Evolutionary conservation across 306 rosid genomes (phyloP), one percentile per base, ranked within the genome.

Genomic region (Trifolium subterraneum): DNA sequence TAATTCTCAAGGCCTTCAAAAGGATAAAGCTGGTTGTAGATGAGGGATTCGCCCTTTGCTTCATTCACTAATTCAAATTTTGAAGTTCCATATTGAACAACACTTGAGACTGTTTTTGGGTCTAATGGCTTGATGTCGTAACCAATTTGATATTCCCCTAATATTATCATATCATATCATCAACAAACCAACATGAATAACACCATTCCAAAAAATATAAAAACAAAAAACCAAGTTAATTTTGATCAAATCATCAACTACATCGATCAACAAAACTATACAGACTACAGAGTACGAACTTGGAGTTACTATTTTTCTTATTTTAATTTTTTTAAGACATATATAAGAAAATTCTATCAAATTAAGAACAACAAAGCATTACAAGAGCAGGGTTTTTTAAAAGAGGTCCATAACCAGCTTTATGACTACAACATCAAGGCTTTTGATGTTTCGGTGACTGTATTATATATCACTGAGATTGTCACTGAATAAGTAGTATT

Each of bases 71-170:
- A 71, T 52, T 78, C 86, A 68, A 63, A 36, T 78, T 80, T 76
- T 25, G 79, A 70, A 36, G 39, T 73, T 74, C 96, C 96, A 54
- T 70, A 90, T 61, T 45, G 86, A 82, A 85, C 96, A 64, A 87
- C 75, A 55, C 94, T 90, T 3, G 71, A 62, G 12, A 92, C 92
- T 55, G 83, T 80, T 54, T 80, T 59, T 8, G 96, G 96, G 68
- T 92, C 90, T 68, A 92, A 78, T 48, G 96, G 92, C 76, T 60
- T 82, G 62, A 92, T 83, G 64, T 86, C 29, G 66, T 75, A 64
- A 42, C 98, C 98, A 71, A 92, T 92, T 80, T 92, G 98, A 52
- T 12, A 87, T 64, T 92, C 92, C 75, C 96, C 98, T 92, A 78
- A 73, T 68, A 56, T 79, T 27, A 27, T 64, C 59, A 62, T 27